Conservation (phyloP, 306 rosid genomes). For the Citrullus amarus region DNA sequence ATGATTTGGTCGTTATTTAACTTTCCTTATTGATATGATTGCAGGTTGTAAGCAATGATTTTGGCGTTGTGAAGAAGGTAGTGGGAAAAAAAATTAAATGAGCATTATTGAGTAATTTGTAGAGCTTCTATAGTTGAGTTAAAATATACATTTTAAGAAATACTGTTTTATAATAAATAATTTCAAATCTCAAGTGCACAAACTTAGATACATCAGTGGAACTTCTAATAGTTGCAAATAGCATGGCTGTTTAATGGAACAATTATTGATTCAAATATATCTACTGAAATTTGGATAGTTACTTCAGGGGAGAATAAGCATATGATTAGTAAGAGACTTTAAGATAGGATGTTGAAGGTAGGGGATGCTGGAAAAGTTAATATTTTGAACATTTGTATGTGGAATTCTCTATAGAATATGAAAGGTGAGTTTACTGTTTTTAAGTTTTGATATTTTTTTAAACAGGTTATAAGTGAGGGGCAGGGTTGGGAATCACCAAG, state of each 20-base stretch:
- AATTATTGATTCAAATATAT: background rate
- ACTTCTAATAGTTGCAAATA: background rate
- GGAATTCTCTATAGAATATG: background rate
- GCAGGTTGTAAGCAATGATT: constrained; percentile 81
- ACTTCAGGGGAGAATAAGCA: background rate
- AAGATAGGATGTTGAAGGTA: background rate
- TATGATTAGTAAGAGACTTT: background rate
- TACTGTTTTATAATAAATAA: background rate
- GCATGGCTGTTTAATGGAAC: background rate
- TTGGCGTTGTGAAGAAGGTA: constrained; percentile 89
- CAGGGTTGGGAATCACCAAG: constrained; percentile 98
- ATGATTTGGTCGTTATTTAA: constrained; percentile 12
- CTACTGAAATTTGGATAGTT: background rate
- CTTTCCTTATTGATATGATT: constrained; percentile 22
- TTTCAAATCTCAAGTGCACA: background rate
- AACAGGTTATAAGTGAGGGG: constrained; percentile 68
- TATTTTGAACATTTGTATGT: background rate
- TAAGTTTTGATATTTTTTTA: background rate
- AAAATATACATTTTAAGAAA: background rate
- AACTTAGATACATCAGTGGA: background rate
- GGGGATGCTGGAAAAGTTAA: background rate
- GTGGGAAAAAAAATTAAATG: background rate
- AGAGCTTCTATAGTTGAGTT: background rate
- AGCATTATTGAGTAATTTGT: background rate
- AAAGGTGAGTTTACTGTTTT: background rate